A percentile compares a stretch with the other conserved stretches of the same genome.
Evolutionary conservation across 768 basidiomycete species (phyloP).

Genomic region (Kockovaella imperatae): DNA sequence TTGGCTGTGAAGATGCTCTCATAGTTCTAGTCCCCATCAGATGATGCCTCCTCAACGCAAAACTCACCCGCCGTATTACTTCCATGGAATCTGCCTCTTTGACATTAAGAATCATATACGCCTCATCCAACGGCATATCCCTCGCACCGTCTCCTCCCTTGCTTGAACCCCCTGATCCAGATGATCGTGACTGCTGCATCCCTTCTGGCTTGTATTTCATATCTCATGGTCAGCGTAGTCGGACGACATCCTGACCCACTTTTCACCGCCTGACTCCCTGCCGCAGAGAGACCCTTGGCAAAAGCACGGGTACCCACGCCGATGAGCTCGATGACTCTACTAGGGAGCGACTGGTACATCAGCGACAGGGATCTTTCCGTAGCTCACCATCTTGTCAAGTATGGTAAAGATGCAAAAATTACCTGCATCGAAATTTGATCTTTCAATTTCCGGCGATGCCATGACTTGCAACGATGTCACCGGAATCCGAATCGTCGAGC

Average conservation of each 20-base stretch:
- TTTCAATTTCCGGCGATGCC: too few relatives aligned
- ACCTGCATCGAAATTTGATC: too few relatives aligned
- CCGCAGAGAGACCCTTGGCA: too few relatives aligned
- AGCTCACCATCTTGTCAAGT: too few relatives aligned
- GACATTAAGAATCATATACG: constrained; percentile 79
- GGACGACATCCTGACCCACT: constrained; percentile 53
- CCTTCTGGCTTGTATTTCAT: constrained; percentile 72
- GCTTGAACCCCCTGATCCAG: constrained; percentile 56
- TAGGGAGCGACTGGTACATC: too few relatives aligned
- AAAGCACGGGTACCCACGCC: too few relatives aligned
- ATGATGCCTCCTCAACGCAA: neutral
- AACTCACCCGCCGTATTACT: constrained; percentile 61
- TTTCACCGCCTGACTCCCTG: constrained; percentile 82
- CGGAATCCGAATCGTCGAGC: too few relatives aligned
- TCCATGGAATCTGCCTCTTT: constrained; percentile 67
- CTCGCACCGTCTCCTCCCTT: constrained; percentile 77
- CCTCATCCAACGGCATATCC: constrained; percentile 92
- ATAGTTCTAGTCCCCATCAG: constrained; percentile 55
- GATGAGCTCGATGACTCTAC: too few relatives aligned
- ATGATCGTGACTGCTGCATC: constrained; percentile 59
- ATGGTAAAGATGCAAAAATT: too few relatives aligned
- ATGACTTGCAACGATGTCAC: too few relatives aligned
- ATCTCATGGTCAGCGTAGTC: constrained; percentile 2
- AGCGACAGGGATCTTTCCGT: too few relatives aligned
- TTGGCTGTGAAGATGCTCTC: constrained; percentile 90